These are phyloP conservation scores for Phytophthora pluvialis DNA, from an alignment of 352 stramenopile genomes.

Conservation along the genomic window DNA sequence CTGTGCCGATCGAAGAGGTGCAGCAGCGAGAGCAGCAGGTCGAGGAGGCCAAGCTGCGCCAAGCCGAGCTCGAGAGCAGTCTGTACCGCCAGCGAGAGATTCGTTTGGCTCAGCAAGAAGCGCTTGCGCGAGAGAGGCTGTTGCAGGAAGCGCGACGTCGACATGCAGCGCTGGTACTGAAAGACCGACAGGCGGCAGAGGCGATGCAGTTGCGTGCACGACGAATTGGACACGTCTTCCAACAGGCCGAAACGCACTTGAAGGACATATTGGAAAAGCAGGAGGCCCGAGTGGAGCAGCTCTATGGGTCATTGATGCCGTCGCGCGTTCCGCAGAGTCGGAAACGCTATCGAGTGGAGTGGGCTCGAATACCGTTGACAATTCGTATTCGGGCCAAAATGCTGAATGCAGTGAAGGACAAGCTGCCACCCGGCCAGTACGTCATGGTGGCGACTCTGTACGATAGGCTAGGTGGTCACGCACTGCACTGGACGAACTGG, in stretches of 20 bases:
- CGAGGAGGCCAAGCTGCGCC: conserved; percentile 56
- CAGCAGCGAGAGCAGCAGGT: conserved; percentile 67
- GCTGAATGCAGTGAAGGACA: conserved; percentile 86
- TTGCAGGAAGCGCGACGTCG: conserved; percentile 46
- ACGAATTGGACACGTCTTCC: conserved; percentile 72
- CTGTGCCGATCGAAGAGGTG: conserved; percentile 65
- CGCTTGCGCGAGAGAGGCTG: conserved; percentile 38
- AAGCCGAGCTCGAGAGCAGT: conserved; percentile 56
- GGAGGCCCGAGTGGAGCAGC: conserved; percentile 62
- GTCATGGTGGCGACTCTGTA: conserved; percentile 87
- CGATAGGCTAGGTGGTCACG: conserved; percentile 82
- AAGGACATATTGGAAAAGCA: conserved; percentile 60
- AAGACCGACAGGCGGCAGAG: conserved; percentile 57
- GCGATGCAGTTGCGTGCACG: conserved; percentile 52
- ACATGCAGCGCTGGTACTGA: conserved; percentile 45
- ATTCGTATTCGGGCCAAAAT: conserved; percentile 69
- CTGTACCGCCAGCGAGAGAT: conserved; percentile 57
- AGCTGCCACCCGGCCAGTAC: conserved; percentile 79
- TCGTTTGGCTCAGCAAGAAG: conserved; percentile 54
- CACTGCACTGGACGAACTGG: conserved; percentile 78
- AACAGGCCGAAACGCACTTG: conserved; percentile 71
- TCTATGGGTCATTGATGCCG: conserved; percentile 61
- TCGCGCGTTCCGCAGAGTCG: conserved; percentile 46
- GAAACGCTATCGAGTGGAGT: conserved; percentile 76
- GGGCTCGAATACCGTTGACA: conserved; percentile 73